Conservation (phyloP, 2,329 filamentous ascomycete genomes). For the Hymenoscyphus fructigenus region DNA sequence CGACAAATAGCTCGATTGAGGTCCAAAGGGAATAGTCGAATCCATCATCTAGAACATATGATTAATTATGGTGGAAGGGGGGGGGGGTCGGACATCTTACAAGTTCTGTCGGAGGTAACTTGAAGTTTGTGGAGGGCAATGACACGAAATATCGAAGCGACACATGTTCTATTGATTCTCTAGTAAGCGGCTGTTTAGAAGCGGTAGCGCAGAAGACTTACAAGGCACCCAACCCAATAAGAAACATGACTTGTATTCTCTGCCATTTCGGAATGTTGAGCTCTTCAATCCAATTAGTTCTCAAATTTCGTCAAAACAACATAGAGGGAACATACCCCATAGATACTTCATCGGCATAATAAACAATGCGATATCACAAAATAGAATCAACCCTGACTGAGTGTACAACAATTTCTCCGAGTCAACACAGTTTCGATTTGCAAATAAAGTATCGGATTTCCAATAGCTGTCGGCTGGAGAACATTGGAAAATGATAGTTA, state of each 20-base stretch:
- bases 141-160: constrained; percentile 5
- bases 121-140: background rate
- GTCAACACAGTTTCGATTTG: constrained; percentile 2
- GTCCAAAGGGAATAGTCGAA: constrained; percentile 12
- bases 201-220: background rate
- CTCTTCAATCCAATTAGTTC: background rate
- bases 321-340: constrained; percentile 5
- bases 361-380: constrained; percentile 7
- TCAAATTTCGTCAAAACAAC: background rate
- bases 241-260: constrained; percentile 9
- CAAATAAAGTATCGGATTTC: background rate
- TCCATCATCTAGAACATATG: constrained; percentile 5
- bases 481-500: constrained; percentile 10
- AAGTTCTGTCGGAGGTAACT: background rate
- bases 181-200: background rate
- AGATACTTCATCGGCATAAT: constrained; percentile 12
- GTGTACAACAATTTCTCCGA: background rate
- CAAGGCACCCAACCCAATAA: constrained; percentile 9
- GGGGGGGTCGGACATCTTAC: background rate
- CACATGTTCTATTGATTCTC: background rate
- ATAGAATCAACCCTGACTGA: background rate
- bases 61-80: background rate
- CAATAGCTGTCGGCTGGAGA: constrained; percentile 2
- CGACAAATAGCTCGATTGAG: constrained; percentile 10
- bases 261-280: constrained; percentile 7